Evolutionary conservation across 129 eudicot genomes (phyloP).

Genomic region (Tagetes erecta): DNA sequence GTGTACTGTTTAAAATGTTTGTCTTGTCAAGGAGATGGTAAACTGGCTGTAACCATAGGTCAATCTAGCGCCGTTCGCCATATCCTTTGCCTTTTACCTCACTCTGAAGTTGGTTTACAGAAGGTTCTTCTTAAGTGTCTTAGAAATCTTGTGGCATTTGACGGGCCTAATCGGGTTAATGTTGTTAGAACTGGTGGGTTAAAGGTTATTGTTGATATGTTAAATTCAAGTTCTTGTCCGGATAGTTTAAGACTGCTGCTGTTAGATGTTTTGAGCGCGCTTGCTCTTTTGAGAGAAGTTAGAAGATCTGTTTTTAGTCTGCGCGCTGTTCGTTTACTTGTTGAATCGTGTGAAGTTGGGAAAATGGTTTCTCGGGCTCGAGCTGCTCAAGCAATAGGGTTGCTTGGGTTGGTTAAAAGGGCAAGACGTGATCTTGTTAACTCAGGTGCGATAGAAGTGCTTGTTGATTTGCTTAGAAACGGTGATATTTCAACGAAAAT

Average conservation of each 20-base stretch:
- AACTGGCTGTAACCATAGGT: conserved; percentile 44
- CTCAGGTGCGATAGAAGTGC: conserved; percentile 50
- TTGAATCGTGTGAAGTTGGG: conserved; percentile 52
- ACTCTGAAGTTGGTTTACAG: conserved; percentile 41
- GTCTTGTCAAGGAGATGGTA: conserved; percentile 52
- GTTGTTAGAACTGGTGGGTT: conserved; percentile 47
- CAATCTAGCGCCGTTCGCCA: conserved; percentile 50
- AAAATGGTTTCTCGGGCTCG: conserved; percentile 56
- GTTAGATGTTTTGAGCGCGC: conserved; percentile 59
- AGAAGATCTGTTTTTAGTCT: conserved; percentile 45
- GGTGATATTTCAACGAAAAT: conserved; percentile 46
- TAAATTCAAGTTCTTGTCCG: conserved; percentile 35
- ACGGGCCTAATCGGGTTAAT: conserved; percentile 36
- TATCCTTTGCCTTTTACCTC: conserved; percentile 44
- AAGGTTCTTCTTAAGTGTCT: conserved; percentile 51
- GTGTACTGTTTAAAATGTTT: conserved; percentile 53
- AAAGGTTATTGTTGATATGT: conserved; percentile 46
- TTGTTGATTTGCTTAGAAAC: conserved; percentile 40
- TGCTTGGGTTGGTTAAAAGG: conserved; percentile 51
- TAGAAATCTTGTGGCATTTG: conserved; percentile 52
- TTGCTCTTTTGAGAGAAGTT: conserved; percentile 56
- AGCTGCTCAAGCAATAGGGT: conserved; percentile 69
- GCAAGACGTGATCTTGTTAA: conserved; percentile 50
- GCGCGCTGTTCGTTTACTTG: conserved; percentile 42
- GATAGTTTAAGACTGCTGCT: conserved; percentile 33